Evolutionary conservation across 106 monocot species (phyloP).

Genomic region (Narthecium ossifragum): DNA sequence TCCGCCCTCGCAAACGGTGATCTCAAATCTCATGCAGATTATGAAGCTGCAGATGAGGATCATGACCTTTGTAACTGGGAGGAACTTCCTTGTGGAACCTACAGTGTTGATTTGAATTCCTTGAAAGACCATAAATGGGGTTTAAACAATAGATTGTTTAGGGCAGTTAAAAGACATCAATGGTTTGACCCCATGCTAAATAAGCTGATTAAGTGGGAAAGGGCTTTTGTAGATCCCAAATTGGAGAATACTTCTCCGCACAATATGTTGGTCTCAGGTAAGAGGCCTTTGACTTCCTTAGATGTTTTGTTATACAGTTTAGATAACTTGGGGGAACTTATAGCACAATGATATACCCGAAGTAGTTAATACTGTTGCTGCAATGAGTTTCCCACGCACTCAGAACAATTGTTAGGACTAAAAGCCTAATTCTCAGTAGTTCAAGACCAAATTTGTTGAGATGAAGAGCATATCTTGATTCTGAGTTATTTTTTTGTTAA

Average conservation of each 20-base stretch:
- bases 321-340: no score
- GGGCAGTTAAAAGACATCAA: slow-evolving; percentile 51
- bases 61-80: slow-evolving; percentile 46
- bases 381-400: no score
- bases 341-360: no score
- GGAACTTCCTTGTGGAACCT: slow-evolving; percentile 84
- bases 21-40: slow-evolving; percentile 13
- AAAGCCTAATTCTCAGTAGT: no score
- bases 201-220: slow-evolving; percentile 70
- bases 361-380: no score
- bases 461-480: no score
- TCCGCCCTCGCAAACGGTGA: slow-evolving; percentile 9
- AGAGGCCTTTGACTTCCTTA: no score
- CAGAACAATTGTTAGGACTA: no score
- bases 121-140: slow-evolving; percentile 2
- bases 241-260: background rate
- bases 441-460: no score
- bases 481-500: background rate
- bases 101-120: slow-evolving; percentile 52
- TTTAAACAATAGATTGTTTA: slow-evolving; percentile 21
- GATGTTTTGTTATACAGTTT: no score
- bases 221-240: slow-evolving; percentile 40
- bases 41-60: slow-evolving; percentile 10
- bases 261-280: no score
- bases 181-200: slow-evolving; percentile 52